These are phyloP conservation scores for Setaria italica DNA, from an alignment of 202 grass and related monocot species.

Conservation along the genomic window DNA sequence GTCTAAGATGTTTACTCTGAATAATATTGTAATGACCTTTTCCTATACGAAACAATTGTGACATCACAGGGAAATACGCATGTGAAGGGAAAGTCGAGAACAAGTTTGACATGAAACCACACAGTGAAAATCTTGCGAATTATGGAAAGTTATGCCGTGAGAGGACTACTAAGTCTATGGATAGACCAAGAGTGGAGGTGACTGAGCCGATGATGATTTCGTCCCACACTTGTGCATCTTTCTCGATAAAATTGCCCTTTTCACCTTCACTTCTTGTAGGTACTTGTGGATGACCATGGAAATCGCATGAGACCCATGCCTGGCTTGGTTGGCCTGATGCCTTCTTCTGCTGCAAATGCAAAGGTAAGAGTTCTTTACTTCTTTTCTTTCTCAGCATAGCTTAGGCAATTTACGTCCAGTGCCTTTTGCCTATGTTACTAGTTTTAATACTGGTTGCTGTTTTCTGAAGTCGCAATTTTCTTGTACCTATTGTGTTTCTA, in stretches of 20 bases:
- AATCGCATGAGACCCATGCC: conserved; percentile 80
- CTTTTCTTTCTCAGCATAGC: neutral
- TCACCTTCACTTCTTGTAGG: conserved; percentile 46
- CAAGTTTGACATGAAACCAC: conserved; percentile 94
- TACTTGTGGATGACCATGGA: conserved; percentile 76
- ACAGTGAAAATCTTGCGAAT: conserved; percentile 84
- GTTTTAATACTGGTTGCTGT: conserved; percentile 3
- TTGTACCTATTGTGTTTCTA: neutral
- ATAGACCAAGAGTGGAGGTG: conserved; percentile 80
- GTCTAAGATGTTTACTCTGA: neutral
- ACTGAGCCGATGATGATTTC: conserved; percentile 3
- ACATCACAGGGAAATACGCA: conserved; percentile 66
- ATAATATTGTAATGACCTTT: neutral
- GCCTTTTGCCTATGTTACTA: neutral
- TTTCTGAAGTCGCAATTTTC: conserved; percentile 26
- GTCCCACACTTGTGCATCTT: neutral
- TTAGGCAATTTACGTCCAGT: neutral
- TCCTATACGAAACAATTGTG: conserved; percentile 11
- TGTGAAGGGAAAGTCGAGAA: conserved; percentile 81
- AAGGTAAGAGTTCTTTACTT: conserved; percentile 49
- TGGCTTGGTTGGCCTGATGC: conserved; percentile 54
- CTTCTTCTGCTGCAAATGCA: conserved; percentile 62
- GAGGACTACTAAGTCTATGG: conserved; percentile 76
- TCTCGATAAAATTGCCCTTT: conserved; percentile 19
- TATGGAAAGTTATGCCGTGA: conserved; percentile 90